Evolutionary conservation across 495 filamentous ascomycete species (phyloP).

Genomic region (Penicillium simplicissimum): DNA sequence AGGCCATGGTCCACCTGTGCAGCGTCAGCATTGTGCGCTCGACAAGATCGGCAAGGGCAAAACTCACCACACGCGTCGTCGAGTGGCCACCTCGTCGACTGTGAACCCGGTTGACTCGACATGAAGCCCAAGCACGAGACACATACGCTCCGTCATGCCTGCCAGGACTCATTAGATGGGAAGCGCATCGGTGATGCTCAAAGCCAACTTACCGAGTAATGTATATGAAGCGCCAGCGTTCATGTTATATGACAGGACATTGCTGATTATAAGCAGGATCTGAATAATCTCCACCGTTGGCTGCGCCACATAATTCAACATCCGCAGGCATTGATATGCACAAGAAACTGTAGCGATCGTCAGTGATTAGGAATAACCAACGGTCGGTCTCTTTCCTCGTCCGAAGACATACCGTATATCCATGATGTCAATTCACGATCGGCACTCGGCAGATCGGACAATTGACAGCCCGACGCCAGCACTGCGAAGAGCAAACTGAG

Average conservation of each 20-base stretch:
- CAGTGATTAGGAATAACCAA: conserved; percentile 6
- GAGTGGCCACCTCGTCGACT: conserved; percentile 33
- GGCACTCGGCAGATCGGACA: conserved; percentile 62
- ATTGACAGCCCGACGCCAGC: conserved; percentile 77
- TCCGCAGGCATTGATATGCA: conserved; percentile 61
- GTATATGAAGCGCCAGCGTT: conserved; percentile 64
- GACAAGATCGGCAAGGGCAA: background rate
- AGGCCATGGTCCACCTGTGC: conserved; percentile 57
- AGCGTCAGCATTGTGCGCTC: conserved; percentile 11
- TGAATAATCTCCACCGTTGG: conserved; percentile 59
- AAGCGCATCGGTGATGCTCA: background rate
- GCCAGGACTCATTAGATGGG: background rate
- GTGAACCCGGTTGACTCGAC: conserved; percentile 50
- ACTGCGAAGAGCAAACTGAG: conserved; percentile 67
- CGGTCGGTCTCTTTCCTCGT: background rate
- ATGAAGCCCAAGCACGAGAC: conserved; percentile 60
- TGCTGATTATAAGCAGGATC: conserved; percentile 58
- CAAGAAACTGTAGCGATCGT: conserved; percentile 51
- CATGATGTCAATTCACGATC: conserved; percentile 61
- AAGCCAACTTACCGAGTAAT: conserved; percentile 47
- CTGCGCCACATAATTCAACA: conserved; percentile 61
- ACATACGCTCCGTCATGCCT: conserved; percentile 61
- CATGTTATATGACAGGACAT: conserved; percentile 64
- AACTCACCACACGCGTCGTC: conserved; percentile 45
- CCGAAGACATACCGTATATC: conserved; percentile 51